A percentile compares a stretch with the other conserved stretches of the same genome.
Conservation (phyloP, 1,139 yeast species). For the Insectozyma bohioensis region DNA sequence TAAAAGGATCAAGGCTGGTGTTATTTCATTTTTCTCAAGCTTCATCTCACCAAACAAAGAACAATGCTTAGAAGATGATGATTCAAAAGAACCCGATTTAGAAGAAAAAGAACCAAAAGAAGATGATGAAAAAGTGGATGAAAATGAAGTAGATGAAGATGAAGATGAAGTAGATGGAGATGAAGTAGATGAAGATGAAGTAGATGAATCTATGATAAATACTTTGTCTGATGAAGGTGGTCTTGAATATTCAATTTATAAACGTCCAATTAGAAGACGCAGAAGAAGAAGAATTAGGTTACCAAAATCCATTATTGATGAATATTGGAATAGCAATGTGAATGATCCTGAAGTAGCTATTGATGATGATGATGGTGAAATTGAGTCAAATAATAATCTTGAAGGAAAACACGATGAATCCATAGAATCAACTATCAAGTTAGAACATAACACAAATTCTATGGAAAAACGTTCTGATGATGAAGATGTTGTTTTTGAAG, state of each 20-base stretch:
- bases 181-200: background rate
- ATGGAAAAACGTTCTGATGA: no score
- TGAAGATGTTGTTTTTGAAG: no score
- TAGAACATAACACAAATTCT: no score
- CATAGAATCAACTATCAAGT: no score
- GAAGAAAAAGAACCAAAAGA: no score
- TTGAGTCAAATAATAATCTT: background rate
- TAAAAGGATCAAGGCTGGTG: no score
- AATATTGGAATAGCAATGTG: background rate
- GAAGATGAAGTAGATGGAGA: background rate
- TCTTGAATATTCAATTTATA: background rate
- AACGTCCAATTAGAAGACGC: conserved; percentile 2
- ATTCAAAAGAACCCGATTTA: no score
- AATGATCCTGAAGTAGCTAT: background rate
- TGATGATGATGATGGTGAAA: conserved; percentile 1
- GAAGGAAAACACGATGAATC: background rate
- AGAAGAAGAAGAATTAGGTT: conserved; percentile 2
- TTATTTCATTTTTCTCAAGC: no score
- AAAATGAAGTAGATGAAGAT: background rate
- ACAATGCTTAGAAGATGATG: no score
- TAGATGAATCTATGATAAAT: background rate
- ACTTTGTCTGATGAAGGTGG: background rate
- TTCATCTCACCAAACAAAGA: no score
- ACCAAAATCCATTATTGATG: background rate
- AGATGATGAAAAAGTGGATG: background rate